These are phyloP conservation scores for Furcasterigmium furcatum DNA, from an alignment of 2,329 filamentous ascomycete genomes.

Conservation along the genomic window DNA sequence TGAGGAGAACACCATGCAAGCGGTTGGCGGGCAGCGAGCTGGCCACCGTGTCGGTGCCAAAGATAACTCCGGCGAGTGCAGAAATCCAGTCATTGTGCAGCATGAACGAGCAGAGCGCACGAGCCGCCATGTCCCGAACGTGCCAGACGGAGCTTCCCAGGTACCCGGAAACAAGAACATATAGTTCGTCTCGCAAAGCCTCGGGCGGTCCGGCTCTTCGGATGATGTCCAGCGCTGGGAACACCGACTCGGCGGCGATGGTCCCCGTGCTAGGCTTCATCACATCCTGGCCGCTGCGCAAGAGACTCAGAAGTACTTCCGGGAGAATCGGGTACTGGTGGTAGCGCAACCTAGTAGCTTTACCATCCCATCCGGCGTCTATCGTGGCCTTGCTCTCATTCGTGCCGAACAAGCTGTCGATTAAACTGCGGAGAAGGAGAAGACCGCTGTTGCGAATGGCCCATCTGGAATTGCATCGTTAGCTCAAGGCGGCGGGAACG, in stretches of 20 bases:
- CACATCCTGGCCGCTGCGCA: conserved; percentile 48
- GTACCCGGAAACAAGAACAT: conserved; percentile 56
- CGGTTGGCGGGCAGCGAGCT: conserved; percentile 38
- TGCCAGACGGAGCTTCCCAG: conserved; percentile 73
- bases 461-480: conserved; percentile 55
- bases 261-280: conserved; percentile 31
- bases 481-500: not conserved
- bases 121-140: conserved; percentile 75
- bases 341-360: conserved; percentile 64
- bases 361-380: conserved; percentile 62
- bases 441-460: conserved; percentile 91
- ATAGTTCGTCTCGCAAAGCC: conserved; percentile 50
- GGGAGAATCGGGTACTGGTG: conserved; percentile 66
- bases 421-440: conserved; percentile 81
- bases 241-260: conserved; percentile 65
- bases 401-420: conserved; percentile 75
- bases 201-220: conserved; percentile 67
- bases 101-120: conserved; percentile 65
- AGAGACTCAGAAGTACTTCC: conserved; percentile 58
- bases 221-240: conserved; percentile 79
- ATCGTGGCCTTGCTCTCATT: conserved; percentile 65
- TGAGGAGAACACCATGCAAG: conserved; percentile 56
- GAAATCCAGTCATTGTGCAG: conserved; percentile 46
- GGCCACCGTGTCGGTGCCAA: conserved; percentile 16
- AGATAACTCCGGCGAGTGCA: conserved; percentile 19